These are phyloP conservation scores for Trichosanthes cucumerina DNA, from an alignment of 306 rosid genomes.

Conservation along the genomic window DNA sequence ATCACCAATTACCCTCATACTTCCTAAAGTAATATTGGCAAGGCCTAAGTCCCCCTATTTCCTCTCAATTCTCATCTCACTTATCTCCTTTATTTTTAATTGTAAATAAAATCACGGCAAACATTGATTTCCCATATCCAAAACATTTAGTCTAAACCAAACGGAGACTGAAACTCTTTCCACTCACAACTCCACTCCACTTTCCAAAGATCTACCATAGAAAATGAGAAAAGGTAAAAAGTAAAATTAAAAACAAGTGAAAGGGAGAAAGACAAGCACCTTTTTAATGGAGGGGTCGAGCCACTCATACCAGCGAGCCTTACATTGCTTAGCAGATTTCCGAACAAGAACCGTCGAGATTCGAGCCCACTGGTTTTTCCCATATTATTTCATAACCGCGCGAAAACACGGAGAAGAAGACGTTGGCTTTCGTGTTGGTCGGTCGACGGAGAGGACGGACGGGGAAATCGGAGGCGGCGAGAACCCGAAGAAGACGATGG, in stretches of 20 bases:
- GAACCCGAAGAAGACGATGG: too few relatives aligned
- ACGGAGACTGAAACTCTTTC: neutral
- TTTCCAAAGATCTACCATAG: neutral
- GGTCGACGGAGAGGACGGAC: too few relatives aligned
- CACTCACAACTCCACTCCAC: neutral
- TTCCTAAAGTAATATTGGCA: neutral
- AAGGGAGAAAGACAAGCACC: constrained; percentile 20
- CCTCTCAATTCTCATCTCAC: neutral
- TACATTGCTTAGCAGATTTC: constrained; percentile 91
- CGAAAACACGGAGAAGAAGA: too few relatives aligned
- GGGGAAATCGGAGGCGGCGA: too few relatives aligned
- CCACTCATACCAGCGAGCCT: constrained; percentile 98
- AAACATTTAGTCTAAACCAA: neutral
- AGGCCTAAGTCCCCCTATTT: neutral
- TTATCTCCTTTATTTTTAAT: neutral
- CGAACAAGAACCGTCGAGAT: constrained; percentile 87
- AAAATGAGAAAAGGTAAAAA: neutral
- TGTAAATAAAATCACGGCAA: neutral
- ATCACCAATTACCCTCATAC: too few relatives aligned
- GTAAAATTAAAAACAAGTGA: neutral
- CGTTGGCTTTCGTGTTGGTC: too few relatives aligned
- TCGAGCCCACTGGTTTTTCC: constrained; percentile 95
- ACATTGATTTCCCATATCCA: neutral
- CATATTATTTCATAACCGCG: constrained; percentile 96
- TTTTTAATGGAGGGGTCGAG: constrained; percentile 92